Evolutionary conservation across 495 filamentous ascomycete species (phyloP).

Genomic region (Xylaria nigripes): DNA sequence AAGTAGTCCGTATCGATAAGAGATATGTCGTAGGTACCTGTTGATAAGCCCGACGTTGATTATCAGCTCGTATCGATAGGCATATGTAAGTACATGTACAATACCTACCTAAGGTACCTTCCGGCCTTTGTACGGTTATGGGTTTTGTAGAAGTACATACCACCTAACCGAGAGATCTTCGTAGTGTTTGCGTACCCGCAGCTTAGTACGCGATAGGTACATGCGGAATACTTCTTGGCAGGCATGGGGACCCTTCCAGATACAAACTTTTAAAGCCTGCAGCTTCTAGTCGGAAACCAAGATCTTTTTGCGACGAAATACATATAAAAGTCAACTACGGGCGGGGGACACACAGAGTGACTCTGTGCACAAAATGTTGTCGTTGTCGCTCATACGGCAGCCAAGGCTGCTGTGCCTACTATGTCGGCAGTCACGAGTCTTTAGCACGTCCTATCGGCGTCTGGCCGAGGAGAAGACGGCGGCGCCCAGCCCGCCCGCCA

Average conservation of each 20-base stretch:
- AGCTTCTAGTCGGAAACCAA: neutral
- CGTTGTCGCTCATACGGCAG: slow-evolving; percentile 10
- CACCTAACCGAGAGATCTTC: too few species aligned
- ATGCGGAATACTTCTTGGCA: neutral
- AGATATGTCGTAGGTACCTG: neutral
- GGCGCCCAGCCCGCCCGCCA: slow-evolving; percentile 10
- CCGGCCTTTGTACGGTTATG: too few species aligned
- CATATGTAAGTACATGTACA: too few species aligned
- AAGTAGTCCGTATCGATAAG: neutral
- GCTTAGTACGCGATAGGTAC: neutral
- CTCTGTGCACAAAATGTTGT: neutral
- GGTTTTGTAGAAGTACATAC: too few species aligned
- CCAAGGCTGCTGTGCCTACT: slow-evolving; percentile 31
- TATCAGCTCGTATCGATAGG: too few species aligned
- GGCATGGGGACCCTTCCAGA: too few species aligned
- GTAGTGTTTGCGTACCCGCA: neutral
- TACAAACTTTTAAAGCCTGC: too few species aligned
- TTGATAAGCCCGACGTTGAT: too few species aligned
- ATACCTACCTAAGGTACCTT: too few species aligned
- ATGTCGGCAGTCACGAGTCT: slow-evolving; percentile 44
- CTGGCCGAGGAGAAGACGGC: slow-evolving; percentile 28
- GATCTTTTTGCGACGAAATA: neutral
- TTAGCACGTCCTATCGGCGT: slow-evolving; percentile 36
- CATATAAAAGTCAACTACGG: neutral
- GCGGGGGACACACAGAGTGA: neutral